Evolutionary conservation across 306 rosid species (phyloP), one percentile per base, ranked within the genome.

Genomic region (Vigna nakashimae): DNA sequence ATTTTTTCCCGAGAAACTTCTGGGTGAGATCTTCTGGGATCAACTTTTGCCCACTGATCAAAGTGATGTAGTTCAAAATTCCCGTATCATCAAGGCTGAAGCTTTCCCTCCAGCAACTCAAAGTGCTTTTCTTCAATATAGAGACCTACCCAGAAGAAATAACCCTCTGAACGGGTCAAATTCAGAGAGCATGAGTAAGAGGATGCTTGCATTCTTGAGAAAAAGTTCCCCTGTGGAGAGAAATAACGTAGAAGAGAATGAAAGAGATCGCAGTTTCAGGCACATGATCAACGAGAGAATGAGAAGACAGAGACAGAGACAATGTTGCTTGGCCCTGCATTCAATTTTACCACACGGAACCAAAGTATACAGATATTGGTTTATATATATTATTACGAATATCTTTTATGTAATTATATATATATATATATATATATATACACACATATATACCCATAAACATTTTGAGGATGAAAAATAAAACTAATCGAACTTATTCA

Each of bases 271-370:
- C 32, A 17, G 87, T 62, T 83, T 82, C 34, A 72, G 85, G 65
- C 98, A 91, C 76, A 93, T 85, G 94, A 59, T 93, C 58, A 88
- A 82, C 20, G 98, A 93, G 80, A 84, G 98, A 58, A 84, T 77
- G 87, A 88, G 98, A 56, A 85, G 98, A 58, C 91, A 89, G 79
- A 91, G 86, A 57, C 90, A 89, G 65, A 84, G 86, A 40, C 78
- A 87, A 42, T 50, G 89, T 73, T 93, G 89, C 64, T 24, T 73
- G 18, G 84, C 79, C 17, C 57, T 93, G 68, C 91, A 91, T 59
- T 85, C 96, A 24, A 51, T 91, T 36, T 83, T 93, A 67, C 92
- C 98, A 3, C 58, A 3, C 10, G 96, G 93, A 79, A 85, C 93
- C 51, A 93, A 88, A 85, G 98, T 90, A 71, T 4, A 79, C 0